These are phyloP conservation scores for Coriolopsis trogii DNA, from an alignment of 1,284 basidiomycete genomes.

Conservation along the genomic window DNA sequence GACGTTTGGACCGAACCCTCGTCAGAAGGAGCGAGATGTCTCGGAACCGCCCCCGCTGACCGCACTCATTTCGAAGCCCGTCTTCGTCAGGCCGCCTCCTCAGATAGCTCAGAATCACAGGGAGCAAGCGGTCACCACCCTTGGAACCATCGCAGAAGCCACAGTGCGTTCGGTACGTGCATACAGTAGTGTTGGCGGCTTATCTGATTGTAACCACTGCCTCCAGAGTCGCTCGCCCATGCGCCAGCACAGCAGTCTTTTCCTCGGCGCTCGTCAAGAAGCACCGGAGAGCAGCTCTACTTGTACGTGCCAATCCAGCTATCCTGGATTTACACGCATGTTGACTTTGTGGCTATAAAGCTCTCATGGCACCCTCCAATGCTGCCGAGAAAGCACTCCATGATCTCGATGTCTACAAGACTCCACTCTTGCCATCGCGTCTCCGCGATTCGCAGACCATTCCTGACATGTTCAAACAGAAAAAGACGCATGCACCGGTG, in stretches of 20 bases:
- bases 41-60: constrained; percentile 73
- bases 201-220: constrained; percentile 22
- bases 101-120: constrained; percentile 31
- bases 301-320: constrained; percentile 16
- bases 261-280: constrained; percentile 42
- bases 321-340: neutral
- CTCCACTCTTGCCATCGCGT: constrained; percentile 70
- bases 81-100: constrained; percentile 67
- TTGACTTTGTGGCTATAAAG: neutral
- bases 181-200: neutral
- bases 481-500: constrained; percentile 54
- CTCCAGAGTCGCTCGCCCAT: constrained; percentile 38
- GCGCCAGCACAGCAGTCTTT: constrained; percentile 51
- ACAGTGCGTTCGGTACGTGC: constrained; percentile 42
- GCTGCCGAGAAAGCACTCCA: constrained; percentile 66
- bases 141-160: constrained; percentile 64
- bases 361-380: constrained; percentile 37
- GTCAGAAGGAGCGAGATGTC: constrained; percentile 43
- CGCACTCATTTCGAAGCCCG: constrained; percentile 60
- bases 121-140: constrained; percentile 43
- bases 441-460: constrained; percentile 53
- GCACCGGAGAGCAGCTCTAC: constrained; percentile 26
- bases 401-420: constrained; percentile 75
- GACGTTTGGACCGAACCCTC: constrained; percentile 47
- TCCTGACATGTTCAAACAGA: constrained; percentile 68